These are phyloP conservation scores for Emergomyces orientalis DNA, from an alignment of 2,329 filamentous ascomycete genomes.

Conservation along the genomic window DNA sequence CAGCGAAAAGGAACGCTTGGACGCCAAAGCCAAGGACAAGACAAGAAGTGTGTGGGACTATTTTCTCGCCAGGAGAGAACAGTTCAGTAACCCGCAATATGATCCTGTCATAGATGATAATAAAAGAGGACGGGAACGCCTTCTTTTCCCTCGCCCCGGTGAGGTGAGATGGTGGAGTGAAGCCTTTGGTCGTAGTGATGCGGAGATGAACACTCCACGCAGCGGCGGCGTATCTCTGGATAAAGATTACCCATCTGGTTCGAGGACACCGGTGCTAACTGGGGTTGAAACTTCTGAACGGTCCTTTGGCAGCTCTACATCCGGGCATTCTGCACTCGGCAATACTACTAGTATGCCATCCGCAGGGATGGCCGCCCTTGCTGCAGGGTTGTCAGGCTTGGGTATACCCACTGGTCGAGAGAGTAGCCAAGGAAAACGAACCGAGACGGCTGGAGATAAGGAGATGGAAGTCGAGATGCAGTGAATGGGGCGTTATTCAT, in stretches of 20 bases:
- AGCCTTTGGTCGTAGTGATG: constrained; percentile 72
- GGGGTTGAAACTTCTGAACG: constrained; percentile 52
- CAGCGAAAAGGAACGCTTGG: constrained; percentile 76
- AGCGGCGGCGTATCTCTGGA: constrained; percentile 38
- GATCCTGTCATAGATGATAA: constrained; percentile 68
- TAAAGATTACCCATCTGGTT: constrained; percentile 21
- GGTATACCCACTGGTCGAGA: constrained; percentile 31
- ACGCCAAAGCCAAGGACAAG: constrained; percentile 57
- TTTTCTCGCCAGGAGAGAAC: constrained; percentile 68
- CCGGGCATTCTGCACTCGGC: constrained; percentile 10
- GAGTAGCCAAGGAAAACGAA: constrained; percentile 20
- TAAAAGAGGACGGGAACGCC: constrained; percentile 65
- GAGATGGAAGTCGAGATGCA: constrained; percentile 46
- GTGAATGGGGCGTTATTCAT: constrained; percentile 19
- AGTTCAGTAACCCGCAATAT: constrained; percentile 78
- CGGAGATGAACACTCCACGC: constrained; percentile 78
- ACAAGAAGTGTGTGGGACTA: constrained; percentile 94
- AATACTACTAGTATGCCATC: background rate
- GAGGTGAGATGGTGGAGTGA: constrained; percentile 93
- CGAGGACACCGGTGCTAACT: constrained; percentile 46
- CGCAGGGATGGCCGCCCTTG: constrained; percentile 35
- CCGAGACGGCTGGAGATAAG: constrained; percentile 19
- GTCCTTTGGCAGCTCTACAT: constrained; percentile 41
- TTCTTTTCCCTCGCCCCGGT: constrained; percentile 67
- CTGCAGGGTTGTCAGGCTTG: constrained; percentile 40